Conservation (phyloP, 2,329 filamentous ascomycete genomes). For the Trematosphaeria pertusa region DNA sequence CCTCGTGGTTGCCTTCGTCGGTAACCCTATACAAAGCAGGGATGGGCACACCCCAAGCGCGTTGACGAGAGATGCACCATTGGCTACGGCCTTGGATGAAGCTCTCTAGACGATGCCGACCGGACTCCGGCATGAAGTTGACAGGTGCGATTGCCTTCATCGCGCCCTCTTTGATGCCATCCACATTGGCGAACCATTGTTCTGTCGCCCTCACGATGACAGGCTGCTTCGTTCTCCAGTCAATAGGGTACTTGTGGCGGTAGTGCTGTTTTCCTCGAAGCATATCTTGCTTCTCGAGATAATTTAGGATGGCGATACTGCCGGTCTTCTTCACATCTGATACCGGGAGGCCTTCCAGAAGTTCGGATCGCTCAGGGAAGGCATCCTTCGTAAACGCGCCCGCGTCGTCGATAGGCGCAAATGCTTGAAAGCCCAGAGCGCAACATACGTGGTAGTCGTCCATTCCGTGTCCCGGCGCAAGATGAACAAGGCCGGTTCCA, state of each 20-base stretch:
- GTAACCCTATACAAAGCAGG: constrained; percentile 78
- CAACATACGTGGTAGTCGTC: constrained; percentile 91
- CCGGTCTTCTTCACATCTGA: constrained; percentile 66
- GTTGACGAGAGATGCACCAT: constrained; percentile 97
- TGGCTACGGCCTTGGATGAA: constrained; percentile 89
- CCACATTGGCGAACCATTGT: constrained; percentile 97
- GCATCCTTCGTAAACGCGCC: constrained; percentile 83
- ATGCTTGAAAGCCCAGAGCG: constrained; percentile 71
- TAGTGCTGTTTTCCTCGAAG: constrained; percentile 76
- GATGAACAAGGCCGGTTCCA: constrained; percentile 94
- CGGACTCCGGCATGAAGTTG: constrained; percentile 77
- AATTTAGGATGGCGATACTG: constrained; percentile 69
- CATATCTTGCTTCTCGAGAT: constrained; percentile 61
- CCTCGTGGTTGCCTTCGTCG: constrained; percentile 65
- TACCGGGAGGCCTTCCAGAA: constrained; percentile 75
- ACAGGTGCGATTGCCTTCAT: constrained; percentile 74
- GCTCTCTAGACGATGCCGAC: constrained; percentile 77
- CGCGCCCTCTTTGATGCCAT: constrained; percentile 76
- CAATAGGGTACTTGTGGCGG: constrained; percentile 94
- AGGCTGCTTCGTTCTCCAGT: constrained; percentile 94
- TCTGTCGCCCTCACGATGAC: constrained; percentile 91
- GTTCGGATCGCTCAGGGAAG: constrained; percentile 71
- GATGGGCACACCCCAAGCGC: constrained; percentile 96
- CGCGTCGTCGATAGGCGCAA: constrained; percentile 82
- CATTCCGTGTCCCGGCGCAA: constrained; percentile 93